Evolutionary conservation across 2,329 filamentous ascomycete species (phyloP).

Genomic region (Mycosphaerella sp.): DNA sequence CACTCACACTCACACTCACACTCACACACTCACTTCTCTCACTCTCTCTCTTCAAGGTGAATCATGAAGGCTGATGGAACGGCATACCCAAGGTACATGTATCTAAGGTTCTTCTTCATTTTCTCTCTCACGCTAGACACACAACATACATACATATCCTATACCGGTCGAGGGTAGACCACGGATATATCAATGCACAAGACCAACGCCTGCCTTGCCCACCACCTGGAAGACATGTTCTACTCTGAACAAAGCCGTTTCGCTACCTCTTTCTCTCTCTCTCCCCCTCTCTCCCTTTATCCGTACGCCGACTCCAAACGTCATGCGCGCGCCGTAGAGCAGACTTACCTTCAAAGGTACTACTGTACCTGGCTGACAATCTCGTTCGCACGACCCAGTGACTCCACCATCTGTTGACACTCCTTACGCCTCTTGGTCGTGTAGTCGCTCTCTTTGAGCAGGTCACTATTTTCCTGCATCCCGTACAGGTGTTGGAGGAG

Average conservation of each 20-base stretch:
- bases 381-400: constrained; percentile 71
- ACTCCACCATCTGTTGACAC: constrained; percentile 99
- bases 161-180: background rate
- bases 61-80: too few relatives aligned
- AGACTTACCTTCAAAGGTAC: background rate
- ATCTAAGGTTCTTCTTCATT: too few relatives aligned
- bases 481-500: constrained; percentile 97
- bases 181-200: background rate
- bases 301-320: too few relatives aligned
- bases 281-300: background rate
- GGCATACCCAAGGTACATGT: too few relatives aligned
- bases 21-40: too few relatives aligned
- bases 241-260: background rate
- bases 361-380: constrained; percentile 78
- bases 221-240: background rate
- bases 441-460: constrained; percentile 97
- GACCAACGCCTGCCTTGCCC: background rate
- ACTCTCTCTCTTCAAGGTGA: too few relatives aligned
- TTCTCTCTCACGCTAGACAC: too few relatives aligned
- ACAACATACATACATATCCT: background rate
- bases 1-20: too few relatives aligned
- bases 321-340: background rate
- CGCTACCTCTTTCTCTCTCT: background rate
- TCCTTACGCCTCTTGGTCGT: constrained; percentile 92
- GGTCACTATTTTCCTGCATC: constrained; percentile 78